Evolutionary conservation across 768 basidiomycete genomes (phyloP), one percentile per base, ranked within the genome.

Genomic region (Mycena leptocephala): DNA sequence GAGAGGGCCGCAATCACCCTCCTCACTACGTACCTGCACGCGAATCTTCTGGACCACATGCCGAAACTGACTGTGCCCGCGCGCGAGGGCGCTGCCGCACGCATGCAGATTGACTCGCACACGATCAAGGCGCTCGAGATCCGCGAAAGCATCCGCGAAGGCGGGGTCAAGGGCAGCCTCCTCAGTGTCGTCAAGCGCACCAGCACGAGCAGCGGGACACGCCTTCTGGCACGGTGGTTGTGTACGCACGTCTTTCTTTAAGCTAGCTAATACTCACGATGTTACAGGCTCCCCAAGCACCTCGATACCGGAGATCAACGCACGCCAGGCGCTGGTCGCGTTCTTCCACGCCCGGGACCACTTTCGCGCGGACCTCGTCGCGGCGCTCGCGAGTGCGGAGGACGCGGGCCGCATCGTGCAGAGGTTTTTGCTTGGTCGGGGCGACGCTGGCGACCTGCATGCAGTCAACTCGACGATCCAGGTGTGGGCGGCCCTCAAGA

Each of bases 91-190:
- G 76, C 83, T 20, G 81, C 87, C 32, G 86, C 88, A 30, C 88
- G 93, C n/a, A 96, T 97, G 95, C 94, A 96, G 78, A 95, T 97
- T 70, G 96, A 97, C 81, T 90, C 94, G 5, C 93, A 97, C 81
- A 97, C 96, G 1, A 94, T 97, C 83, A 94, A 94, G 81, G 93
- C 94, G n/a, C 90, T 97, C 56, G 96, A 97, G 83, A 94, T 97
- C 66, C 89, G 92, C 28, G 95, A 96, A 85, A 90, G 89, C 35
- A 89, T 92, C 32, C 87, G 92, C 35, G 95, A 96, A 79, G 95
- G 95, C 0, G 93, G 95, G 0, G 82, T 86, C 14, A 91, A 90
- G 70, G 96, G 96, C 5, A 96, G 93, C 79, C 87, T 97, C 69
- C 80, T 96, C 37, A 94, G 92, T 78, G 90, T 90, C 37, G 88